Base-by-base conservation (phyloP, 257 asterid genomes). In the Salvia hispanica region DNA sequence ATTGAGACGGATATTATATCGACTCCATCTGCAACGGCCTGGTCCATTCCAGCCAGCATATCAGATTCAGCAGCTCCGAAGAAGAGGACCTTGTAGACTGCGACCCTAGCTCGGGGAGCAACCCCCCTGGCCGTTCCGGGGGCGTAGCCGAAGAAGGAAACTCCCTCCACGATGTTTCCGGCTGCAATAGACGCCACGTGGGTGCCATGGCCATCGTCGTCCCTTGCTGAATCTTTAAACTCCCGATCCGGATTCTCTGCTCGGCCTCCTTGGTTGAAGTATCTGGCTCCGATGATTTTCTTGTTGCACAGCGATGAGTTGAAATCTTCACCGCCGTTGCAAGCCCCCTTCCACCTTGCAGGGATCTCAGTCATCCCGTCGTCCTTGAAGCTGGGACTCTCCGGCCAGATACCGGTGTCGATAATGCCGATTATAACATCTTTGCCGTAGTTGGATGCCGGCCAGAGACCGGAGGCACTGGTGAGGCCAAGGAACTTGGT, bases 21-120 rank as follows among this genome's bases (percentile, higher is more conserved):
- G 8, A 78, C 80, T 7, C 81, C 79, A 25, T 80, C 84, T 0
- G 80, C 79, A 15, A 76, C 73, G 0, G 74, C 84, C 54, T 72
- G 79, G 15, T 79, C 84, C 4, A 79, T 72, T 7, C 72, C 80
- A 0, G 83, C 84, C 0, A 79, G 56, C 8, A 63, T 0, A 63
- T 79, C 84, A 0, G 81, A 79, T 0, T 15, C 0, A 9, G n/a
- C 31, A 3, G 1, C 8, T 0, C 74, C 71, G 3, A 8, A 12
- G 33, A 53, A 55, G 0, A 62, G 6, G n/a, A 56, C 79, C 13
- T 47, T 69, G 7, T 74, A 74, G n/a, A 63, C 65, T 0, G 78
- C 64, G 4, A 73, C 50, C 50, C 64, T 46, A 5, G 75, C 72
- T 0, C 63, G 68, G 2, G 72, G 75, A 12, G 79, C 72, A 1